Evolutionary conservation across 2,329 filamentous ascomycete species (phyloP), one percentile per base, ranked within the genome.

Genomic region (Paecilomyces niveus): DNA sequence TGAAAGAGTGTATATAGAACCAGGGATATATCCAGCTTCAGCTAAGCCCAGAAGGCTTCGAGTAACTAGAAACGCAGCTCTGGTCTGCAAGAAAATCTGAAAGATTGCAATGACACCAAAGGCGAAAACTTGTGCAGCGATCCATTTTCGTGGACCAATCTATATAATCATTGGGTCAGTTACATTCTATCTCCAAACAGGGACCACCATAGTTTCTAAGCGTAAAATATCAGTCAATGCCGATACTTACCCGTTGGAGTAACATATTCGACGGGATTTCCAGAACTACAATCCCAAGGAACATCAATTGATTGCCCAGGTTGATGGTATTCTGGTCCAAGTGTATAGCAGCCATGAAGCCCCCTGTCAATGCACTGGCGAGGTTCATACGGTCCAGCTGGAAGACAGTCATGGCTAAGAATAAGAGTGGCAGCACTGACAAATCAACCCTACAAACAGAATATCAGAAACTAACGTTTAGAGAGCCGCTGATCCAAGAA

Each of bases 381-480:
- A 82, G 70, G 58, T 83, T 82, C 72, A 80, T 82, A 26, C 81
- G 77, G 59, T 83, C 81, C 0, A 83, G 67, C 63, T 82, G 80
- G 60, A 83, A 81, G 50, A 79, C 78, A 0, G 82, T 70, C 1
- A 83, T 70, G 0, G 79, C 80, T 0, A 83, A 69, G 45, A 80
- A 75, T 1, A 84, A 73, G 0, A 83, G 68, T 0, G 78, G 76
- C 0, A 83, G 70, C 2, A 83, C 78, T 0, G 75, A 75, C 7
- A 68, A 66, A 59, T 83, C 80, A 50, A 79, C 70, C 62, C 79
- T 83, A 24, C 11, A 13, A 18, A 45, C 8, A n/a, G 3, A 24
- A 52, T 10, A n/a, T 52, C 50, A 52, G 21, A 24, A 52, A 52
- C 8, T n/a, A 8, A 3, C 24, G 24, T 11, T 13, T 29, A n/a